phyloP scores from a whole-genome alignment of 2,329 filamentous ascomycete genomes.

The Paraconiothyrium sp. region DNA sequence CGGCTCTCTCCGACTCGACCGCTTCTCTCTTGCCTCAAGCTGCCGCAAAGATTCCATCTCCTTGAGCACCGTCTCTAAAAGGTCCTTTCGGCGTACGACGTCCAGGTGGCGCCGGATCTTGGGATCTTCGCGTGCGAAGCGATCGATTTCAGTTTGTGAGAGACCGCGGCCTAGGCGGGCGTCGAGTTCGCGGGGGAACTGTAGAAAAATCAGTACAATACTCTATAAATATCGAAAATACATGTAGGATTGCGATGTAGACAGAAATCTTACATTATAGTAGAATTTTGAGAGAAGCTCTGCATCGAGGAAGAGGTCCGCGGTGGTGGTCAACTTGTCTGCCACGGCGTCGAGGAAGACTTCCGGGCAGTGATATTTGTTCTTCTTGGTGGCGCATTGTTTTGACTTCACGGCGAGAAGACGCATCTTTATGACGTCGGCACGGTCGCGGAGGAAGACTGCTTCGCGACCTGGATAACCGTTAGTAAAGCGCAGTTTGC shows the following conservation, averaged over 20 bases:
- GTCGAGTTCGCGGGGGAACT: slow-evolving; percentile 91
- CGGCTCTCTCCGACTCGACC: slow-evolving; percentile 32
- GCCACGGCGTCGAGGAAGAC: slow-evolving; percentile 98
- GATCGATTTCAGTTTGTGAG: slow-evolving; percentile 81
- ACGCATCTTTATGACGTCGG: slow-evolving; percentile 90
- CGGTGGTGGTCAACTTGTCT: slow-evolving; percentile 91
- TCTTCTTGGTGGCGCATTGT: slow-evolving; percentile 82
- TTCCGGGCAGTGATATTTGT: slow-evolving; percentile 97
- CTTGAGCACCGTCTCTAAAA: slow-evolving; percentile 89
- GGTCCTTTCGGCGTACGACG: slow-evolving; percentile 88
- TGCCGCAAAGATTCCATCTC: slow-evolving; percentile 94
- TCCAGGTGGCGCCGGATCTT: slow-evolving; percentile 90
- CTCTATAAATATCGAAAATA: background rate
- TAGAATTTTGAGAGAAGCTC: slow-evolving; percentile 97
- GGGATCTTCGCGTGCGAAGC: slow-evolving; percentile 91
- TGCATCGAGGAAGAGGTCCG: slow-evolving; percentile 96
- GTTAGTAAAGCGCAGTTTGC: slow-evolving; percentile 20
- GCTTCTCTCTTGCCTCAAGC: slow-evolving; percentile 78
- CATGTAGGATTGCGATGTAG: background rate
- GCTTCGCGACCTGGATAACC: slow-evolving; percentile 78
- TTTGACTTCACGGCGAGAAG: slow-evolving; percentile 87
- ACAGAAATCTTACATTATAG: slow-evolving; percentile 69
- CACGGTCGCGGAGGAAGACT: slow-evolving; percentile 90
- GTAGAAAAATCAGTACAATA: slow-evolving; percentile 4
- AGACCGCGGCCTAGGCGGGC: slow-evolving; percentile 83